phyloP scores from a whole-genome alignment of 805 yeast genomes.

The Suhomyces xylopsoci region DNA sequence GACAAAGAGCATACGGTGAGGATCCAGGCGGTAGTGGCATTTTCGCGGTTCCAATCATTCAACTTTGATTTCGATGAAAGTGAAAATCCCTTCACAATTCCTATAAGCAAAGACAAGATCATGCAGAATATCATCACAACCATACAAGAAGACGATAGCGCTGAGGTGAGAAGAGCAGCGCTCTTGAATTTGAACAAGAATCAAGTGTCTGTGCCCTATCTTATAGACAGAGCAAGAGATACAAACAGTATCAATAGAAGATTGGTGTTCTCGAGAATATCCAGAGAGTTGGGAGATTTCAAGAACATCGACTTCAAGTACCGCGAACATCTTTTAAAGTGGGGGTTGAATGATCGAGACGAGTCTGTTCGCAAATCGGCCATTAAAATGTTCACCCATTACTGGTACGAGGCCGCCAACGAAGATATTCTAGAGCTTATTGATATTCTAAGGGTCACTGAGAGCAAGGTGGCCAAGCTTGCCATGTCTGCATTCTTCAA shows the following conservation, averaged over 20 bases:
- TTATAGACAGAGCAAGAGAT: constrained; percentile 84
- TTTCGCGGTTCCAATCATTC: constrained; percentile 68
- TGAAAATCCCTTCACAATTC: constrained; percentile 10
- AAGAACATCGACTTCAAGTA: constrained; percentile 46
- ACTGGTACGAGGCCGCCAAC: constrained; percentile 69
- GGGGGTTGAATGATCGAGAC: constrained; percentile 91
- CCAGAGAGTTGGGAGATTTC: constrained; percentile 66
- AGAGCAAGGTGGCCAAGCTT: constrained; percentile 60
- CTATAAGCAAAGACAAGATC: constrained; percentile 9
- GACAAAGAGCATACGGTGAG: constrained; percentile 79
- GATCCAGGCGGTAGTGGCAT: constrained; percentile 77
- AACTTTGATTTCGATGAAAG: constrained; percentile 35
- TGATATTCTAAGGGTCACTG: constrained; percentile 67
- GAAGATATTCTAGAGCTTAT: constrained; percentile 71
- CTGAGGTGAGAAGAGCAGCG: constrained; percentile 88
- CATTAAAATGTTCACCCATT: constrained; percentile 58
- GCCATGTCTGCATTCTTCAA: constrained; percentile 66
- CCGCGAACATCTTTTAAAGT: constrained; percentile 65
- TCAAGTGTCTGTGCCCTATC: constrained; percentile 48
- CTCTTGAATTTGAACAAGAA: constrained; percentile 64
- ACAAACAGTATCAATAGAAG: constrained; percentile 68
- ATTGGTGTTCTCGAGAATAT: constrained; percentile 62
- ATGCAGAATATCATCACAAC: constrained; percentile 22
- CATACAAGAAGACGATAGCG: constrained; percentile 72
- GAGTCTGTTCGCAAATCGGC: constrained; percentile 70